Evolutionary conservation across 192 early-diverging fungal genomes (phyloP), one percentile per base, ranked within the genome.

Genomic region (Rhizoclosmatium globosum): DNA sequence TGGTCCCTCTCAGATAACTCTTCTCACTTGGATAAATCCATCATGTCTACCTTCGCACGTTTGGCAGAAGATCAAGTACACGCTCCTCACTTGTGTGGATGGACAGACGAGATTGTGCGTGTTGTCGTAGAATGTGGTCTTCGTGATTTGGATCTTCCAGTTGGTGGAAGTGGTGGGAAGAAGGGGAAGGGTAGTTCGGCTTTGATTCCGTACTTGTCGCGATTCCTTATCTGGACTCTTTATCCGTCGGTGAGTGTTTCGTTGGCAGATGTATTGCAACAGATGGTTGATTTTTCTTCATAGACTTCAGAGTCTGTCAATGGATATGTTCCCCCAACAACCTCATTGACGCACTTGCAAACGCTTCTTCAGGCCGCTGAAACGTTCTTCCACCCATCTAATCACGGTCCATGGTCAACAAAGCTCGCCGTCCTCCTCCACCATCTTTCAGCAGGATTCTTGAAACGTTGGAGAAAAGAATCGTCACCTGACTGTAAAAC

Each of bases 321-420:
- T 17, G 70, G 70, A 7, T 68, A 77, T 43, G 9, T 42, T 15
- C 75, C 75, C 21, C 83, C 74, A 46, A 72, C 90, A 45, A 85
- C 84, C 7, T 84, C 91, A 7, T 68, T 94, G 46, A 77, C 87
- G 45, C 89, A 92, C 73, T 86, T 98, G 57, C 81, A 85, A 13
- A 88, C 92, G 74, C 72, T 97, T 31, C 93, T 98, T 65, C 93
- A 92, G 72, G 94, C 95, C 60, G 89, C 91, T 41, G 97, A 98
- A 83, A 91, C 93, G 0, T 97, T 92, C 77, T 95, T 88, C 74
- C 95, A 98, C 82, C 97, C 97, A 13, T 95, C 94, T n/a, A 98
- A 98, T 85, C 85, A 87, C 76, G 97, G 97, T 2, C 76, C 79
- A 64, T 98, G 97, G 97, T 94, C 93, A 23, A 85, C 86, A 58